A percentile compares a stretch with the other conserved stretches of the same genome.
Evolutionary conservation across 345 rosid species (phyloP).

Genomic region (Noccaea caerulescens): DNA sequence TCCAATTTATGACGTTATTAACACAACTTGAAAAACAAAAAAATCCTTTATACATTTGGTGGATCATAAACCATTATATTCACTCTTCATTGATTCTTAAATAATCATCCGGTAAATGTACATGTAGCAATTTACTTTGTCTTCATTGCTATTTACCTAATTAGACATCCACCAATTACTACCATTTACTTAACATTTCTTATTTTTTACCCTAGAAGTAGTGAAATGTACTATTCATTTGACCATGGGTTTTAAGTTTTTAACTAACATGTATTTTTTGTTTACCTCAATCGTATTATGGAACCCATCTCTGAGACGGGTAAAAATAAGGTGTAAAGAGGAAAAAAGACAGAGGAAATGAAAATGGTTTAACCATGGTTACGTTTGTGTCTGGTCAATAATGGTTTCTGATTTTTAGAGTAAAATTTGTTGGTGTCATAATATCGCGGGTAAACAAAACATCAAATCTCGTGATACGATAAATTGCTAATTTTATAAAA

Average conservation of each 20-base stretch:
- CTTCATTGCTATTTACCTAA: too few relatives aligned
- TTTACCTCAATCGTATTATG: not conserved
- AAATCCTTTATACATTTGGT: not conserved
- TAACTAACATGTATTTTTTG: not conserved
- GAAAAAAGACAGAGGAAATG: not conserved
- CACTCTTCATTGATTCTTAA: too few relatives aligned
- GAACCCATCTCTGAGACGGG: not conserved
- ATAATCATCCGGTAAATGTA: too few relatives aligned
- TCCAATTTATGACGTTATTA: constrained; percentile 23
- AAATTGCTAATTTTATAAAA: constrained; percentile 20
- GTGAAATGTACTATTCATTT: constrained; percentile 8
- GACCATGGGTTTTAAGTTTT: not conserved
- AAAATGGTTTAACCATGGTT: constrained; percentile 28
- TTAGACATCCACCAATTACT: too few relatives aligned
- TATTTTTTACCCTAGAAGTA: not conserved
- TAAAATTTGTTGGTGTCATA: constrained; percentile 1
- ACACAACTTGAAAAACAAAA: not conserved
- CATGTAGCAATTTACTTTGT: too few relatives aligned
- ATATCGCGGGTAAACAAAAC: not conserved
- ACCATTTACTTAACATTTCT: not conserved
- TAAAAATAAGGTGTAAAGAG: not conserved
- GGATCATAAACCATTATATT: not conserved
- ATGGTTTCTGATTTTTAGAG: not conserved
- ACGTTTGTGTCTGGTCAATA: constrained; percentile 5
- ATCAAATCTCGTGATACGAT: not conserved